These are phyloP conservation scores for Berkeleyomyces basicola DNA, from an alignment of 2,329 filamentous ascomycete species.

Conservation along the genomic window DNA sequence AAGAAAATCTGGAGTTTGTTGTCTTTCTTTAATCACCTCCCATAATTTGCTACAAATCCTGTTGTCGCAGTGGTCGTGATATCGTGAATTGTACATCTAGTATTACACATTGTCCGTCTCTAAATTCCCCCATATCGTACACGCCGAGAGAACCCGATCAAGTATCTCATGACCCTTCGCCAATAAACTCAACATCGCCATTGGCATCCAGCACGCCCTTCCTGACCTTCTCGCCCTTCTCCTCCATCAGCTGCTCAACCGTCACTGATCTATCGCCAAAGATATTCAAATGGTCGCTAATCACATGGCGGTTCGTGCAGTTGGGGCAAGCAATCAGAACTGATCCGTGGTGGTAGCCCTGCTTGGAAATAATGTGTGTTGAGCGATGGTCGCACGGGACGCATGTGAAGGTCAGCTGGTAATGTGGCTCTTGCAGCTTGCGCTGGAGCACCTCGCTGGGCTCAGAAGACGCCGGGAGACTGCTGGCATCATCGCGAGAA, in stretches of 20 bases:
- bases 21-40: not conserved
- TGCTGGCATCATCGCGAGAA: not conserved
- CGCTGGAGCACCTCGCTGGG: slow-evolving; percentile 20
- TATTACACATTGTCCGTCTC: slow-evolving; percentile 6
- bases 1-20: not conserved
- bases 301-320: slow-evolving; percentile 78
- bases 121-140: slow-evolving; percentile 1
- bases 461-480: slow-evolving; percentile 11
- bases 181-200: slow-evolving; percentile 88
- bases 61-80: too few relatives aligned
- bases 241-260: slow-evolving; percentile 59
- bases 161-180: slow-evolving; percentile 19
- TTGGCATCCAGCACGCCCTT: slow-evolving; percentile 54
- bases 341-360: slow-evolving; percentile 84
- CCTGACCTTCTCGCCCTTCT: slow-evolving; percentile 59
- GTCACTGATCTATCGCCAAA: slow-evolving; percentile 57
- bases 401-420: slow-evolving; percentile 86
- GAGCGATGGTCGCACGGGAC: slow-evolving; percentile 66
- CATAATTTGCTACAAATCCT: too few relatives aligned
- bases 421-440: slow-evolving; percentile 43
- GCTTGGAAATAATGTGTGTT: slow-evolving; percentile 76
- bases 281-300: slow-evolving; percentile 71
- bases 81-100: not conserved
- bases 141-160: not conserved
- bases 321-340: slow-evolving; percentile 75